Conservation (phyloP, 331 rosid genomes). For the Prunus yedoensis region DNA sequence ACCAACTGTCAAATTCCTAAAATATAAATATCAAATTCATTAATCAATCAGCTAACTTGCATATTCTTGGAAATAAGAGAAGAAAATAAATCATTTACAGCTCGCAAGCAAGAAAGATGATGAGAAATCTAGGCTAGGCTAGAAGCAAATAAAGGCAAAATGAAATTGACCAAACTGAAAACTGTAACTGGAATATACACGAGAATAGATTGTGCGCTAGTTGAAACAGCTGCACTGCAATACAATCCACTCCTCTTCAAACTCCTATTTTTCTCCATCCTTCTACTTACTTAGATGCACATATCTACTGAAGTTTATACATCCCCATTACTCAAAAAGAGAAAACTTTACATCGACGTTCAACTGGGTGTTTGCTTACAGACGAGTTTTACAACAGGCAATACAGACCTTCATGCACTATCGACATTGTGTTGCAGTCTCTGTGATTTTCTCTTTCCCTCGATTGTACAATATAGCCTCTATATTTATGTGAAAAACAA, state of each 20-base stretch:
- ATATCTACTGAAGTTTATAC: background rate
- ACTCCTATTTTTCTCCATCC: background rate
- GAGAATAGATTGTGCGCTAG: background rate
- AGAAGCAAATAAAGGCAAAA: background rate
- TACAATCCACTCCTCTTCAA: background rate
- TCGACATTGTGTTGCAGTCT: slow-evolving; percentile 34
- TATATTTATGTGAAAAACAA: slow-evolving; percentile 32
- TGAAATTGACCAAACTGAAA: background rate
- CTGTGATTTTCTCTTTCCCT: slow-evolving; percentile 33
- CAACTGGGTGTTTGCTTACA: background rate
- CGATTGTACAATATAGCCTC: slow-evolving; percentile 43
- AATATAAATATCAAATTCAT: background rate
- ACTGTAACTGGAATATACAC: background rate
- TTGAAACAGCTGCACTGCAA: background rate
- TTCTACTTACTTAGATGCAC: no score
- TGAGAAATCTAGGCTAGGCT: background rate
- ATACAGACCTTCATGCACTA: background rate
- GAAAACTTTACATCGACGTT: background rate
- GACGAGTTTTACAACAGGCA: background rate
- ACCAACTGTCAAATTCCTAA: background rate
- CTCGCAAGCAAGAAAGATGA: background rate
- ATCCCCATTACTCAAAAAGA: background rate
- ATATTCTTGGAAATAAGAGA: background rate
- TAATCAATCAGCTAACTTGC: background rate
- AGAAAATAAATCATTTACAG: background rate